Conservation (phyloP, 106 monocot species). For the Dendrobium nobile region DNA sequence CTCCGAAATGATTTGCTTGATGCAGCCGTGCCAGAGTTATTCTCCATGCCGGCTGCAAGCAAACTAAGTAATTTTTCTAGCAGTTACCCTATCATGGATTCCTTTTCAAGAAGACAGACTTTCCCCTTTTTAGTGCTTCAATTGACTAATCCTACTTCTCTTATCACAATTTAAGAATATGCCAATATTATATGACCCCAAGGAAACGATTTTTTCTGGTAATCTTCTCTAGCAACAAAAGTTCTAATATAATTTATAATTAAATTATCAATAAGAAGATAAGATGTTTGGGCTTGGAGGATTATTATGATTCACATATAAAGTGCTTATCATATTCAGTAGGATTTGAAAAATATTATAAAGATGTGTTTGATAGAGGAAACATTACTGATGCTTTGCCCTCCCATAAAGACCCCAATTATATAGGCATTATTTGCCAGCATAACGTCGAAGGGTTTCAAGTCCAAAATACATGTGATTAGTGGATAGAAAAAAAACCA, state of each 20-base stretch:
- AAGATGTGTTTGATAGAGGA: neutral
- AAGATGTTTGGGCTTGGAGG: too few relatives aligned
- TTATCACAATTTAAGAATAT: neutral
- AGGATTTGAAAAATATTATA: neutral
- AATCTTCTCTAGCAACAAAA: neutral
- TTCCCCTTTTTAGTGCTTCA: neutral
- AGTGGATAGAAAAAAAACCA: neutral
- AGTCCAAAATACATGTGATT: neutral
- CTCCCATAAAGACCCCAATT: neutral
- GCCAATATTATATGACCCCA: neutral
- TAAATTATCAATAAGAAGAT: too few relatives aligned
- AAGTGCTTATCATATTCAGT: neutral
- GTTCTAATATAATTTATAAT: neutral
- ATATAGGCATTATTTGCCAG: neutral
- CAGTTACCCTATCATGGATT: neutral
- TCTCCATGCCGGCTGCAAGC: neutral
- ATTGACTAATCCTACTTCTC: neutral
- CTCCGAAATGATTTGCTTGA: constrained; percentile 2
- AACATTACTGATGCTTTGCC: neutral
- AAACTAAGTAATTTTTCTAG: too few relatives aligned
- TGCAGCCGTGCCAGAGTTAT: constrained; percentile 3
- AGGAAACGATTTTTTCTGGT: neutral
- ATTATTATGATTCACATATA: too few relatives aligned
- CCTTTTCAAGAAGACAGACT: neutral
- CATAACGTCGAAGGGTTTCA: neutral